Percentiles rank a stretch among this genome's conserved stretches.
Evolutionary conservation across 2,329 filamentous ascomycete genomes (phyloP).

Genomic region (Botrytis hyacinthi): DNA sequence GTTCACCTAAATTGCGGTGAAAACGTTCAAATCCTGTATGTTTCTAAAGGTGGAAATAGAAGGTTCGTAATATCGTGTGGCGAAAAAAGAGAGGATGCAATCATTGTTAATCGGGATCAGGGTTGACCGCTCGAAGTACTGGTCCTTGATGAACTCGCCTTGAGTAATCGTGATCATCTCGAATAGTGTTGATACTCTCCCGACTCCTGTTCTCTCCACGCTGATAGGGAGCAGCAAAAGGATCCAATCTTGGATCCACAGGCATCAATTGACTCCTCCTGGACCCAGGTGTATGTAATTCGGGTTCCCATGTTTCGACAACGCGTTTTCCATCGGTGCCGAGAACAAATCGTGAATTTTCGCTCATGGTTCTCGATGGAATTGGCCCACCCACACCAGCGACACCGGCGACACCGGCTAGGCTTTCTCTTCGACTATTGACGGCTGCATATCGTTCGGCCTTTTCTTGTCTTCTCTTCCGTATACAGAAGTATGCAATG

Average conservation of each 20-base stretch:
- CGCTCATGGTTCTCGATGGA: conserved; percentile 38
- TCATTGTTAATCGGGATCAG: conserved; percentile 43
- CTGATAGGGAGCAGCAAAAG: conserved; percentile 56
- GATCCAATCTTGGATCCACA: conserved; percentile 63
- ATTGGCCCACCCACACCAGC: conserved; percentile 28
- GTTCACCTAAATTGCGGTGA: conserved; percentile 18
- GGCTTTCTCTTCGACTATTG: conserved; percentile 28
- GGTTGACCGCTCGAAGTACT: conserved; percentile 62
- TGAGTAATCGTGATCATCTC: conserved; percentile 65
- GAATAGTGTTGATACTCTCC: conserved; percentile 62
- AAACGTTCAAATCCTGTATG: conserved; percentile 22
- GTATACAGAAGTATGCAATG: conserved; percentile 44
- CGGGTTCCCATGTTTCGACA: conserved; percentile 37
- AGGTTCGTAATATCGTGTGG: conserved; percentile 19
- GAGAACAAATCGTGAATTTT: conserved; percentile 40
- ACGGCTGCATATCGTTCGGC: conserved; percentile 37
- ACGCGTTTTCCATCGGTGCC: conserved; percentile 39
- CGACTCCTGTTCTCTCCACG: conserved; percentile 55
- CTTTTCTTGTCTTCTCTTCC: conserved; percentile 46
- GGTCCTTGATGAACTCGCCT: conserved; percentile 45
- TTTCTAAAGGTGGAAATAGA: conserved; percentile 4
- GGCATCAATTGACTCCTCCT: conserved; percentile 57
- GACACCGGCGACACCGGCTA: conserved; percentile 17
- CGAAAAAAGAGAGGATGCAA: conserved; percentile 22
- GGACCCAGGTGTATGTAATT: conserved; percentile 25